Evolutionary conservation across 2,329 filamentous ascomycete species (phyloP).

Genomic region (Trichoderma oligosporum): DNA sequence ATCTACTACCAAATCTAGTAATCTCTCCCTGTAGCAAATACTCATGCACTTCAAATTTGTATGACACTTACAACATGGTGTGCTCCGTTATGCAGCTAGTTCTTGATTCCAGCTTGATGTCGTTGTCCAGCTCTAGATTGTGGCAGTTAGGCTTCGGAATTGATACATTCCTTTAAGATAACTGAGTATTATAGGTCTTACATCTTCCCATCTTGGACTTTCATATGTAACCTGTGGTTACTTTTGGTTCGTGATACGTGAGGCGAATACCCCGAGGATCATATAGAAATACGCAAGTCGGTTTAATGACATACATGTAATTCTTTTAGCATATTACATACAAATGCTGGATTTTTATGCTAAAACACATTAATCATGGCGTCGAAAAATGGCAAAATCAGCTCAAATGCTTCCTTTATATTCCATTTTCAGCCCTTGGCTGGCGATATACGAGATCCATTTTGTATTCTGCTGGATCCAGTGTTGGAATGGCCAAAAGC

Average conservation of each 20-base stretch:
- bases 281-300: too few relatives aligned
- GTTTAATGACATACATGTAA: too few relatives aligned
- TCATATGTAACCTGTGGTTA: too few relatives aligned
- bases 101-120: too few relatives aligned
- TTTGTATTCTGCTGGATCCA: constrained; percentile 68
- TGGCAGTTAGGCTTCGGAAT: not conserved
- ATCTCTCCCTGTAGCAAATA: not conserved
- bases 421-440: constrained; percentile 55
- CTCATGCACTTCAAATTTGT: not conserved
- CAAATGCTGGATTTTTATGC: too few relatives aligned
- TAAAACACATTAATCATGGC: constrained; percentile 47
- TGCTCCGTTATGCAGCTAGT: too few relatives aligned
- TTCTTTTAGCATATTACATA: not conserved
- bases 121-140: not conserved
- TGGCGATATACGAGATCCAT: constrained; percentile 40
- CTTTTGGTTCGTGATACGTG: too few relatives aligned
- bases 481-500: constrained; percentile 62
- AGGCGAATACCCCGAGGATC: too few relatives aligned
- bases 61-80: too few relatives aligned
- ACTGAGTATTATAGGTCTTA: too few relatives aligned
- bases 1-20: not conserved
- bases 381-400: constrained; percentile 59
- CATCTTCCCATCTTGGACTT: too few relatives aligned
- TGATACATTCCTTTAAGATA: not conserved
- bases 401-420: constrained; percentile 62